These are phyloP conservation scores for Pterocarpus macrocarpus DNA, from an alignment of 306 rosid species.

Conservation along the genomic window DNA sequence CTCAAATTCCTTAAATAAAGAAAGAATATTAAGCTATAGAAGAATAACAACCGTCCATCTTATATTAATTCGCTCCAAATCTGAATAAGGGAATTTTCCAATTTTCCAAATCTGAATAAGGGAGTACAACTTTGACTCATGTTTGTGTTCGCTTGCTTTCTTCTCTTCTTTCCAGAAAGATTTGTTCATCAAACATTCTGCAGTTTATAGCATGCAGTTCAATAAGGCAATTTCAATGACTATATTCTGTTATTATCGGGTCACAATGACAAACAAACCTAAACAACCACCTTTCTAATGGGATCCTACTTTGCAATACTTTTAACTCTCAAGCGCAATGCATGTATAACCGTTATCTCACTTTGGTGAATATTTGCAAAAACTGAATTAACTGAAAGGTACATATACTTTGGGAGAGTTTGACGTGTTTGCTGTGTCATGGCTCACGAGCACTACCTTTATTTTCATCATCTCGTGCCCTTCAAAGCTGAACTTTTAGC, in stretches of 20 bases:
- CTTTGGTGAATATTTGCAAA: neutral
- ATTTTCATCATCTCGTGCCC: conserved; percentile 36
- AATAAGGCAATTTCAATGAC: neutral
- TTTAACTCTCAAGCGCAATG: neutral
- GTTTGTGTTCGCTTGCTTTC: neutral
- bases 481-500: conserved; percentile 40
- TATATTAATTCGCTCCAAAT: conserved; percentile 9
- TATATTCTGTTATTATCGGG: neutral
- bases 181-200: neutral
- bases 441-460: conserved; percentile 31
- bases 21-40: conserved; percentile 29
- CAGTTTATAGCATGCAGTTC: neutral
- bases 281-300: neutral
- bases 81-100: conserved; percentile 15
- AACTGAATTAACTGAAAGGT: conserved; percentile 29
- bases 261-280: neutral
- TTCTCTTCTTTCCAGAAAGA: neutral
- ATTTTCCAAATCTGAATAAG: neutral
- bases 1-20: conserved; percentile 15
- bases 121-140: neutral
- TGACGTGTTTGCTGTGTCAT: conserved; percentile 29
- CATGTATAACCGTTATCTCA: neutral
- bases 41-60: conserved; percentile 30
- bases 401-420: neutral
- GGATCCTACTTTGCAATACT: neutral